These are phyloP conservation scores for Wickerhamomyces subpelliculosus DNA, from an alignment of 805 yeast genomes.

Conservation along the genomic window DNA sequence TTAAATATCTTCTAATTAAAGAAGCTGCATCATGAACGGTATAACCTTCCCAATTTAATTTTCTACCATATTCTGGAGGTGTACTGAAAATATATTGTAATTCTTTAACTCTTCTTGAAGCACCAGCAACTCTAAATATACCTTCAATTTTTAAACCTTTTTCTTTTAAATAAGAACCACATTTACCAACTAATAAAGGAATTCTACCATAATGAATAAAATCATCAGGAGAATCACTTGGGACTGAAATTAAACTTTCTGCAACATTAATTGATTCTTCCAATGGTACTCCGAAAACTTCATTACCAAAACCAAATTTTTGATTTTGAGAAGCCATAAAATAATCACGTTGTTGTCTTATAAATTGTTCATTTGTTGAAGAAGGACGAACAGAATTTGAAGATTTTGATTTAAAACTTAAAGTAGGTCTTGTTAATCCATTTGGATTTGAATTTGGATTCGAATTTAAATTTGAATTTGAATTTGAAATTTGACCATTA, in stretches of 20 bases:
- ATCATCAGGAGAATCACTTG: conserved; percentile 49
- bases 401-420: conserved; percentile 30
- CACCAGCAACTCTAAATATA: conserved; percentile 88
- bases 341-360: conserved; percentile 29
- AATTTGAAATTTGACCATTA: conserved; percentile 2
- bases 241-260: conserved; percentile 64
- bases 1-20: conserved; percentile 75
- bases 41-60: conserved; percentile 81
- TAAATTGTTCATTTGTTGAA: conserved; percentile 14
- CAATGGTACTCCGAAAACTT: conserved; percentile 77
- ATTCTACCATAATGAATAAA: conserved; percentile 78
- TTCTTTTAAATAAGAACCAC: conserved; percentile 79
- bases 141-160: conserved; percentile 82
- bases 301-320: conserved; percentile 31
- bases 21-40: conserved; percentile 97
- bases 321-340: conserved; percentile 26
- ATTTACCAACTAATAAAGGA: conserved; percentile 92
- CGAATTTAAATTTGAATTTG: too few relatives aligned
- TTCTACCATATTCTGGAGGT: conserved; percentile 87
- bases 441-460: neutral
- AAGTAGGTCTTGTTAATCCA: conserved; percentile 23
- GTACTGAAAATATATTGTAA: conserved; percentile 76
- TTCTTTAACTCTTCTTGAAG: conserved; percentile 80
- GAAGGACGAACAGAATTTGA: conserved; percentile 17
- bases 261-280: conserved; percentile 68